Evolutionary conservation across 2,329 filamentous ascomycete species (phyloP).

Genomic region (Fusarium scirpi): DNA sequence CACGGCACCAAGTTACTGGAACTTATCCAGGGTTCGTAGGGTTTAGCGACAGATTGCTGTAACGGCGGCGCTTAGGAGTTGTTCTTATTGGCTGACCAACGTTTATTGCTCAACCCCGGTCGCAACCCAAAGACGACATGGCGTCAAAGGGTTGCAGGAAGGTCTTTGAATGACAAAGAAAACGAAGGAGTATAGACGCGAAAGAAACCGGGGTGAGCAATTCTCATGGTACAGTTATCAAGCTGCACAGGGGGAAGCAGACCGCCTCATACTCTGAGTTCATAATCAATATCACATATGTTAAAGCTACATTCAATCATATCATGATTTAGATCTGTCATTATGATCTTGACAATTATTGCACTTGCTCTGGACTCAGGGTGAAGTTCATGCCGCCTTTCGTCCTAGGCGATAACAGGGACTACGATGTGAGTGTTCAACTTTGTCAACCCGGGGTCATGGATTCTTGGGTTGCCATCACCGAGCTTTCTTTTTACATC

Average conservation of each 20-base stretch:
- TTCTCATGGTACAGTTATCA: not conserved
- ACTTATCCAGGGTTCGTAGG: slow-evolving; percentile 41
- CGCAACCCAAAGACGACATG: slow-evolving; percentile 41
- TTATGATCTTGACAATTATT: not conserved
- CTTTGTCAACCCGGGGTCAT: not conserved
- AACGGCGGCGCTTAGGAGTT: slow-evolving; percentile 49
- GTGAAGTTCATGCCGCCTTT: not conserved
- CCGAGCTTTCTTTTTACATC: not conserved
- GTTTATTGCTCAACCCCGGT: slow-evolving; percentile 38
- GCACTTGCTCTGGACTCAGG: not conserved
- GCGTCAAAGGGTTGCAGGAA: slow-evolving; percentile 30
- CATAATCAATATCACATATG: not conserved
- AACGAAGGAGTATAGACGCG: not conserved
- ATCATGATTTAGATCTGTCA: not conserved
- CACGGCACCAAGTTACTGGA: slow-evolving; percentile 34
- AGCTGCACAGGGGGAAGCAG: not conserved
- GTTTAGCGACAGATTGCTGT: slow-evolving; percentile 45
- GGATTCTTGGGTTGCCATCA: not conserved
- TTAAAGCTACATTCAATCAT: not conserved
- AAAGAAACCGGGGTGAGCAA: not conserved
- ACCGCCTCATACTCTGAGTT: not conserved
- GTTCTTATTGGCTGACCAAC: slow-evolving; percentile 43
- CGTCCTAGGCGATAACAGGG: not conserved
- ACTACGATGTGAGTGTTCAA: too few species aligned
- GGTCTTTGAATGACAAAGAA: slow-evolving; percentile 4